Evolutionary conservation across 2,329 filamentous ascomycete species (phyloP), one percentile per base, ranked within the genome.

Genomic region (Talaromyces sp.): DNA sequence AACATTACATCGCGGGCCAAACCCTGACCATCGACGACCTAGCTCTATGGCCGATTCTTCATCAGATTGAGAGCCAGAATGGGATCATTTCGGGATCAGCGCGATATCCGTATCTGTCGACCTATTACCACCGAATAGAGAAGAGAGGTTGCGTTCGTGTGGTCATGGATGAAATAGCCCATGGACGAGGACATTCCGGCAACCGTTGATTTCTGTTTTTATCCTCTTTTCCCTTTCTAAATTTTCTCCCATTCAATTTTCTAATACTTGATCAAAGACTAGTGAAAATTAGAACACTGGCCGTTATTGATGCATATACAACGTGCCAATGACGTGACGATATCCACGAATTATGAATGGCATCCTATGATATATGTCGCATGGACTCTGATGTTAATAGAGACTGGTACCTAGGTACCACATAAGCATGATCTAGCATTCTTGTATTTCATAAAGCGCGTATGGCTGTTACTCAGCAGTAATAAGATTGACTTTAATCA

Each of bases 1-100:
- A 66, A 37, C 58, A 69, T 39, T 77, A 73, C 56, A 66, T 77
- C 15, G 66, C 68, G 13, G 75, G 75, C 2, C 57, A 64, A 3
- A 53, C 63, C 0, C 71, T 77, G 53, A 67, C 68, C 1, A 69
- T 77, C 33, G 76, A 76, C 50, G 76, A 78, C 60, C 77, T 75
- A 57, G 68, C 72, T 1, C 66, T 78, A 37, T 78, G 76, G 76
- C 73, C 76, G 1, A 66, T 78, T 1, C 57, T 78, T 7, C 63
- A 70, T 48, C 69, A 75, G 28, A 73, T 77, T 17, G 64, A 71
- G 28, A 63, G 64, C n/a, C 61, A 57, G 19, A 69, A 57, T 36
- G 66, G 54, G 5, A 53, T 58, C 9, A 63, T 69, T 8, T 31
- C 36, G 39, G 66, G 65, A 3, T 62, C 60, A 54, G 62, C 64